Evolutionary conservation across 2,329 filamentous ascomycete genomes (phyloP).

Genomic region (Tolypocladium capitatum): DNA sequence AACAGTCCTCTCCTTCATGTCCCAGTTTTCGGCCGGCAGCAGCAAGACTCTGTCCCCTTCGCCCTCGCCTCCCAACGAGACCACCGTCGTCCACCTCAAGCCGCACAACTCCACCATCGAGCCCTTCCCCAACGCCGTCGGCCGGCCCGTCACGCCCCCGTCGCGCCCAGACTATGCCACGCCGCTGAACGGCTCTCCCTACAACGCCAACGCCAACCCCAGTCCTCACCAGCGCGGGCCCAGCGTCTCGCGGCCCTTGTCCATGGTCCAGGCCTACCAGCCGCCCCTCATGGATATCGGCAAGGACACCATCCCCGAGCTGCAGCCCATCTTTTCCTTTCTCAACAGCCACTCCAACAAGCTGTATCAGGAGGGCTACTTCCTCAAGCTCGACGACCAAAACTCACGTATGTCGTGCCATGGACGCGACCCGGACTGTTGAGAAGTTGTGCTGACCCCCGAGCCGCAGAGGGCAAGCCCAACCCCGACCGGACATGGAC

Average conservation of each 20-base stretch:
- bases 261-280: constrained; percentile 76
- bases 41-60: constrained; percentile 31
- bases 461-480: constrained; percentile 60
- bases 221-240: constrained; percentile 27
- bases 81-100: constrained; percentile 17
- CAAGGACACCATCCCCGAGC: constrained; percentile 77
- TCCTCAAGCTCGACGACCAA: constrained; percentile 89
- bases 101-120: constrained; percentile 14
- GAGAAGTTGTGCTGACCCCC: not conserved
- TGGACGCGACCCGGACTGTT: not conserved
- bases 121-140: constrained; percentile 20
- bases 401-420: constrained; percentile 61
- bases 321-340: constrained; percentile 86
- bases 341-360: constrained; percentile 94
- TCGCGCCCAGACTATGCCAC: constrained; percentile 27
- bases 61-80: constrained; percentile 28
- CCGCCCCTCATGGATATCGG: constrained; percentile 76
- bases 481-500: constrained; percentile 83
- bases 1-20: constrained; percentile 79
- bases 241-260: constrained; percentile 57
- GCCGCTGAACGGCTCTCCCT: constrained; percentile 24
- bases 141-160: constrained; percentile 25
- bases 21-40: constrained; percentile 51
- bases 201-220: constrained; percentile 8
- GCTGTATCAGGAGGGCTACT: constrained; percentile 95